Conservation (phyloP, 1,284 basidiomycete species). For the Sanghuangporus weigelae region DNA sequence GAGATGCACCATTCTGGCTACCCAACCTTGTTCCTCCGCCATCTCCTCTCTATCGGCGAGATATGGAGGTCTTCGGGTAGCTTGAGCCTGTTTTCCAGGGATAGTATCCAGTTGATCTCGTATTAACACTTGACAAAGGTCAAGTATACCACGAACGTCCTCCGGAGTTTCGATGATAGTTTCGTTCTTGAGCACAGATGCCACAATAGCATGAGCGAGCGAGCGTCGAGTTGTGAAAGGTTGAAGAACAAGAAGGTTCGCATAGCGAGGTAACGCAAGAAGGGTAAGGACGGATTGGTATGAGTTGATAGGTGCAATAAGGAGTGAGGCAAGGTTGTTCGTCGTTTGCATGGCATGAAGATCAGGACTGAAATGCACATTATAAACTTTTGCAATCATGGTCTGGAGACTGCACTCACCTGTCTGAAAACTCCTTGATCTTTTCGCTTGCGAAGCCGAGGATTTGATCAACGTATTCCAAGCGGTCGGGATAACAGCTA, state of each 20-base stretch:
- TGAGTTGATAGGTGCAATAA: conserved; percentile 88
- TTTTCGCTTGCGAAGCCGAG: conserved; percentile 84
- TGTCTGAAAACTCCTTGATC: conserved; percentile 77
- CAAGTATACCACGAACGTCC: conserved; percentile 87
- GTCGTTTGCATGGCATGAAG: conserved; percentile 83
- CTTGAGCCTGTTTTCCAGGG: conserved; percentile 33
- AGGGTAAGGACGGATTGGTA: conserved; percentile 92
- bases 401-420: conserved; percentile 39
- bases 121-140: conserved; percentile 86
- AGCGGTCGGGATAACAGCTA: conserved; percentile 90
- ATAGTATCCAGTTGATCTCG: conserved; percentile 78
- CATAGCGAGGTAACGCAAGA: conserved; percentile 86
- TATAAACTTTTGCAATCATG: background rate
- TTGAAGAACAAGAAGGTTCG: conserved; percentile 75
- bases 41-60: conserved; percentile 76
- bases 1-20: conserved; percentile 92
- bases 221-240: conserved; percentile 85
- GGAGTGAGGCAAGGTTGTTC: conserved; percentile 81
- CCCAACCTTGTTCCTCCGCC: conserved; percentile 96
- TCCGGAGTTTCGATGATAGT: conserved; percentile 87
- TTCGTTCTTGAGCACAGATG: conserved; percentile 91
- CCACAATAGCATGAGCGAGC: conserved; percentile 88
- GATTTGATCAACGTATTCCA: conserved; percentile 95
- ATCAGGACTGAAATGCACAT: conserved; percentile 58
- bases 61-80: conserved; percentile 40